These are phyloP conservation scores for Geum urbanum DNA, from an alignment of 306 rosid species.

Conservation along the genomic window DNA sequence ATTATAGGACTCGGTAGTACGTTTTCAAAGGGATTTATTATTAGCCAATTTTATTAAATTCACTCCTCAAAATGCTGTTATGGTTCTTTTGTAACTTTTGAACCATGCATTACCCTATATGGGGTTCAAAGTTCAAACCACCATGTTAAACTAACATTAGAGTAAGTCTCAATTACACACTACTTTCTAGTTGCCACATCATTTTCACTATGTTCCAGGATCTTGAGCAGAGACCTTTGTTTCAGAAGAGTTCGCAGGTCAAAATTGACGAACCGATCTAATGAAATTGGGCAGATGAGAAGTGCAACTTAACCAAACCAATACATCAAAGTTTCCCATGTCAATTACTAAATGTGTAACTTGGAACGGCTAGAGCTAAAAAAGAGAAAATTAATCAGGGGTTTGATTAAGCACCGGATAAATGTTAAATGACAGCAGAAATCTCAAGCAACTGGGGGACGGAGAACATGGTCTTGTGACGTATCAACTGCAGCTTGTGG, in stretches of 20 bases:
- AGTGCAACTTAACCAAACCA: slow-evolving; percentile 13
- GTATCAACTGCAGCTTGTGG: slow-evolving; percentile 75
- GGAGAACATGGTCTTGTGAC: slow-evolving; percentile 84
- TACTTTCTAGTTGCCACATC: no score
- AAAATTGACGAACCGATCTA: slow-evolving; percentile 22
- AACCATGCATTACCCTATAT: no score
- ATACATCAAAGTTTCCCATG: slow-evolving; percentile 7
- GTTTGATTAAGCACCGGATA: slow-evolving; percentile 5
- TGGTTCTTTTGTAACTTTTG: no score
- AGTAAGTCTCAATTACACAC: no score
- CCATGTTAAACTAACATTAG: no score
- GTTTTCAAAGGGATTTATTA: no score
- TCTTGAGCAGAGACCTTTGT: slow-evolving; percentile 4
- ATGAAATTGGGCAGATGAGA: slow-evolving; percentile 12
- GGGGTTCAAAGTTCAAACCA: no score
- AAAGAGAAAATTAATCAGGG: not conserved
- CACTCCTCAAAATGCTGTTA: no score
- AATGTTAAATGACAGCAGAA: slow-evolving; percentile 1
- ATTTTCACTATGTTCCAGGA: no score
- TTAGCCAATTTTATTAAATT: no score
- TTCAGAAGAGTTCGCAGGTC: slow-evolving; percentile 1
- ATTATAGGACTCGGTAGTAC: no score
- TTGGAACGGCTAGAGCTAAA: not conserved
- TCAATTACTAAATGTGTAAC: slow-evolving; percentile 1
- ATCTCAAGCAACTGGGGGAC: slow-evolving; percentile 85